Conservation (phyloP, 257 asterid species). For the Scutellaria baicalensis region DNA sequence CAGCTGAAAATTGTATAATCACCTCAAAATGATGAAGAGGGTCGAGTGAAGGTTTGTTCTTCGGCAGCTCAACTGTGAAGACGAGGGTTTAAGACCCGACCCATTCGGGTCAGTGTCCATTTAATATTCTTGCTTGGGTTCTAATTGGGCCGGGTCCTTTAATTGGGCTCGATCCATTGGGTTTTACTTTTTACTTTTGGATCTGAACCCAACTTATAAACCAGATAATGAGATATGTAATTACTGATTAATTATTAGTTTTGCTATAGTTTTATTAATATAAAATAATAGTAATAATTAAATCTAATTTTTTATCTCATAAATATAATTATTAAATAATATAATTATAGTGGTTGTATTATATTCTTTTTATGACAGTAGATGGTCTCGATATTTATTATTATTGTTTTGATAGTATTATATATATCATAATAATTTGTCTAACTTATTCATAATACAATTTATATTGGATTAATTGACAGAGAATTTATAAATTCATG, state of each 20-base stretch:
- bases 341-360: no score
- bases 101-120: slow-evolving; percentile 3
- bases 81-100: slow-evolving; percentile 4
- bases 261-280: background rate
- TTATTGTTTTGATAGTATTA: no score
- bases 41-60: background rate
- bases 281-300: background rate
- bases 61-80: background rate
- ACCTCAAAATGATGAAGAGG: slow-evolving; percentile 11
- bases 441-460: no score
- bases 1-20: background rate
- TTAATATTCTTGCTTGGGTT: background rate
- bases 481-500: background rate
- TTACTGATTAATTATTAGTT: no score
- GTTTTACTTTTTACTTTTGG: background rate
- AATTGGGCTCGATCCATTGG: background rate
- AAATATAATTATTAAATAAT: no score
- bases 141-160: background rate
- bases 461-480: no score
- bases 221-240: no score
- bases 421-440: no score
- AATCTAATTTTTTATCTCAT: no score
- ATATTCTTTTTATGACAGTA: no score
- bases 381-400: no score
- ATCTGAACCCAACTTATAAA: background rate